Percentiles rank a stretch among this genome's conserved stretches.
phyloP scores from a whole-genome alignment of 1,139 yeast species.

The Eremothecium sinecaudum region DNA sequence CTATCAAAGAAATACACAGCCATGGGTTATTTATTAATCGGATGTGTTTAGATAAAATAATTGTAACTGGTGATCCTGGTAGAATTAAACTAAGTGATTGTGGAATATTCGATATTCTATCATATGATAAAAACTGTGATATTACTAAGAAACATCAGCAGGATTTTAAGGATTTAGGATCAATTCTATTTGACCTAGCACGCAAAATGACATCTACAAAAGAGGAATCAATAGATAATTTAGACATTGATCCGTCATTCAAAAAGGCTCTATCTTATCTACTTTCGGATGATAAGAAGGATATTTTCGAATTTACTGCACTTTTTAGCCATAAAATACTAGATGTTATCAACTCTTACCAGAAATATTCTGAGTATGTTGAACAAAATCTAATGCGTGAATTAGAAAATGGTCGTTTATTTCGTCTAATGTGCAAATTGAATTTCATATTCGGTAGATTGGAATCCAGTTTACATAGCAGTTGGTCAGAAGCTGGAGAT shows the following conservation, averaged over 20 bases:
- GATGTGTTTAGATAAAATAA: slow-evolving; percentile 54
- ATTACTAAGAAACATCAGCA: slow-evolving; percentile 36
- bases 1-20: slow-evolving; percentile 53
- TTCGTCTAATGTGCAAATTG: slow-evolving; percentile 70
- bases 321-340: slow-evolving; percentile 31
- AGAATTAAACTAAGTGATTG: slow-evolving; percentile 63
- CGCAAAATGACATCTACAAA: slow-evolving; percentile 34
- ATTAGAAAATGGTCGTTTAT: slow-evolving; percentile 79
- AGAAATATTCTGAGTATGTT: slow-evolving; percentile 50
- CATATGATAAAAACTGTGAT: slow-evolving; percentile 30
- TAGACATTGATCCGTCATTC: slow-evolving; percentile 29
- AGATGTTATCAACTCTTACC: slow-evolving; percentile 43
- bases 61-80: slow-evolving; percentile 58
- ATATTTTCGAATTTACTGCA: slow-evolving; percentile 17
- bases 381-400: slow-evolving; percentile 64
- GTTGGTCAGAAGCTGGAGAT: slow-evolving; percentile 72
- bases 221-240: slow-evolving; percentile 15
- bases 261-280: slow-evolving; percentile 33
- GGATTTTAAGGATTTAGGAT: slow-evolving; percentile 53
- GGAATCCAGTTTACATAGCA: slow-evolving; percentile 44
- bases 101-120: slow-evolving; percentile 63
- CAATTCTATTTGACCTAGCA: slow-evolving; percentile 48
- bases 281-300: slow-evolving; percentile 27
- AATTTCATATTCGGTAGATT: slow-evolving; percentile 74
- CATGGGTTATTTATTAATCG: slow-evolving; percentile 54